phyloP scores from a whole-genome alignment of 768 basidiomycete genomes.

The Thelephora ganbajun region DNA sequence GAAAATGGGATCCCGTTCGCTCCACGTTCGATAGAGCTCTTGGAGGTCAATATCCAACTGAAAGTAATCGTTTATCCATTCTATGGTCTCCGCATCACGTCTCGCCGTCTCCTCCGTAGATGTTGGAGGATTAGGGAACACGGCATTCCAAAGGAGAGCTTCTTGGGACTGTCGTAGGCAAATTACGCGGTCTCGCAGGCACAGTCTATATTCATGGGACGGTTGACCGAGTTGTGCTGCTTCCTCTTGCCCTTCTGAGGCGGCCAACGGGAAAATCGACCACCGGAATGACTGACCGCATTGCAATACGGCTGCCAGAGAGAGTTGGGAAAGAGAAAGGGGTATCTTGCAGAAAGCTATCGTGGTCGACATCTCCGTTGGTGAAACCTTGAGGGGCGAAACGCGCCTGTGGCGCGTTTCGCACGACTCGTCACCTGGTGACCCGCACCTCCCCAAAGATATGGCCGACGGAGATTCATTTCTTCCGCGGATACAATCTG shows the following conservation, averaged over 20 bases:
- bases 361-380: background rate
- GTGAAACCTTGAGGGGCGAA: background rate
- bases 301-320: constrained; percentile 62
- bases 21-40: constrained; percentile 67
- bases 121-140: constrained; percentile 36
- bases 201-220: constrained; percentile 64
- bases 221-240: constrained; percentile 9
- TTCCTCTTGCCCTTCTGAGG: constrained; percentile 2
- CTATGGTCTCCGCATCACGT: constrained; percentile 49
- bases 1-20: constrained; percentile 61
- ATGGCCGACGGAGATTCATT: constrained; percentile 46
- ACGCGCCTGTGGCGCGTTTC: no score
- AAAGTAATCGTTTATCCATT: constrained; percentile 80
- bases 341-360: constrained; percentile 40
- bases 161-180: constrained; percentile 63
- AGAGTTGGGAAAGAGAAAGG: constrained; percentile 53
- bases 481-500: constrained; percentile 66
- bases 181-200: constrained; percentile 69
- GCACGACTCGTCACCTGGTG: no score
- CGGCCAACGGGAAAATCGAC: constrained; percentile 36
- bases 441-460: no score
- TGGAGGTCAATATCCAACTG: constrained; percentile 68
- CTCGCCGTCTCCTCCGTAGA: constrained; percentile 19
- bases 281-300: constrained; percentile 85
- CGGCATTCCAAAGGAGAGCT: constrained; percentile 54